Base-by-base conservation (phyloP, 2,329 filamentous ascomycete genomes). In the Colletotrichum melonis region DNA sequence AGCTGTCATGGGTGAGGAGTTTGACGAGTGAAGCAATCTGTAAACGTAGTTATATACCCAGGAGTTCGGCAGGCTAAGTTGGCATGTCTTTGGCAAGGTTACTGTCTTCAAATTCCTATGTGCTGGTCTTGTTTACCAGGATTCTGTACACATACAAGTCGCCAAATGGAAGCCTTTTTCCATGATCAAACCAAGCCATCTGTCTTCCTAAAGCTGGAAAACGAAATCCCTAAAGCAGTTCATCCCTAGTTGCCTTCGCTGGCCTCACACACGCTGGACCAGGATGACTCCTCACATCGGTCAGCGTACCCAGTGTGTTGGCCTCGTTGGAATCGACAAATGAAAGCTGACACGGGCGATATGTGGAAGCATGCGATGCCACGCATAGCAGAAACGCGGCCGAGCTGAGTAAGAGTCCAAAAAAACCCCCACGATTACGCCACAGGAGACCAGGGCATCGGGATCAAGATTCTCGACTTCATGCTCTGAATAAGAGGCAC, bases 371-470 rank as follows among this genome's bases (percentile, higher is more conserved):
- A 12, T 54, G 24, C 42, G 42, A 65, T 24, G 54, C 60, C 26
- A 55, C 28, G 12, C 35, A 59, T 30, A 14, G 19, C 5, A 16
- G 9, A 12, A 24, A 38, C n/a, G 26, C 8, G 22, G 22, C 24
- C 5, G 7, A 54, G 19, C 8, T 42, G 26, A 4, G 28, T 9
- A 26, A 9, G 28, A n/a, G 63, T 24, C 46, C 28, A 22, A 28
- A 3, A 19, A n/a, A 26, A 22, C 19, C 28, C 30, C 56, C 42
- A 22, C 35, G 42, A 35, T 82, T 88, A 98, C 75, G 93, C 92
- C 74, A 98, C 95, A 4, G 97, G 95, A 75, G 95, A 98, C 97
- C 97, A 99, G 9, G 95, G 94, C 93, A 98, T 95, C 14, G 97
- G 95, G 74, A 98, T 92, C 80, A 99, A 83, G 78, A 99, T 95